These are phyloP conservation scores for Caryopteris hybrid DNA, from an alignment of 305 asterid species.

Conservation along the genomic window DNA sequence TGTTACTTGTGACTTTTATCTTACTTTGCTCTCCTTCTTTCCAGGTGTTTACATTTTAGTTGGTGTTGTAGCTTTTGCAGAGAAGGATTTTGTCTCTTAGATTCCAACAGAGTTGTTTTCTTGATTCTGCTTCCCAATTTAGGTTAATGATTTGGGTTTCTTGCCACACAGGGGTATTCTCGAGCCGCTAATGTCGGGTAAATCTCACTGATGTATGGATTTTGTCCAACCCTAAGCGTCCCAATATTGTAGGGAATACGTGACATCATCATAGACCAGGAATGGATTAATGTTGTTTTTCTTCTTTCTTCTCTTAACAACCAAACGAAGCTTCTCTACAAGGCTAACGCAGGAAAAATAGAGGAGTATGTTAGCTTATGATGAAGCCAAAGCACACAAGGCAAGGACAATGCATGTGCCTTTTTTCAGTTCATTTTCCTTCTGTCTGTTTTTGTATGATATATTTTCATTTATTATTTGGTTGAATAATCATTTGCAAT, in stretches of 20 bases:
- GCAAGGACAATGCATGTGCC: slow-evolving; percentile 24
- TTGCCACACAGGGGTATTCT: too few relatives aligned
- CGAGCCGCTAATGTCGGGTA: too few relatives aligned
- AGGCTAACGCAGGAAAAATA: slow-evolving; percentile 16
- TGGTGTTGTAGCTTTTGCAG: neutral
- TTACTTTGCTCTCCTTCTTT: neutral
- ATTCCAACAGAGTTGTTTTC: neutral
- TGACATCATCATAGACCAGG: too few relatives aligned
- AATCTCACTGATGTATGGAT: too few relatives aligned
- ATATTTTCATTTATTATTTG: slow-evolving; percentile 1
- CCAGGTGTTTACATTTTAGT: neutral
- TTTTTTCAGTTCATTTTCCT: neutral
- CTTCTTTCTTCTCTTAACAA: too few relatives aligned
- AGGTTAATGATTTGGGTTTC: slow-evolving; percentile 18
- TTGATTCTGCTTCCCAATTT: slow-evolving; percentile 3
- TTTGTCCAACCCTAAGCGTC: too few relatives aligned
- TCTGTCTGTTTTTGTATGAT: neutral
- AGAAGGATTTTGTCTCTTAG: neutral
- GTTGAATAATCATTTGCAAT: slow-evolving; percentile 4
- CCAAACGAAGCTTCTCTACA: too few relatives aligned
- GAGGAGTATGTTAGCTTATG: slow-evolving; percentile 27
- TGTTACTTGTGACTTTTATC: too few relatives aligned
- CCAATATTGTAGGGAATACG: too few relatives aligned
- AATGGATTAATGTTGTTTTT: too few relatives aligned
- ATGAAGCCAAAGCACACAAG: slow-evolving; percentile 38